Conservation (phyloP, 805 yeast genomes). For the Wickerhamomyces subpelliculosus region DNA sequence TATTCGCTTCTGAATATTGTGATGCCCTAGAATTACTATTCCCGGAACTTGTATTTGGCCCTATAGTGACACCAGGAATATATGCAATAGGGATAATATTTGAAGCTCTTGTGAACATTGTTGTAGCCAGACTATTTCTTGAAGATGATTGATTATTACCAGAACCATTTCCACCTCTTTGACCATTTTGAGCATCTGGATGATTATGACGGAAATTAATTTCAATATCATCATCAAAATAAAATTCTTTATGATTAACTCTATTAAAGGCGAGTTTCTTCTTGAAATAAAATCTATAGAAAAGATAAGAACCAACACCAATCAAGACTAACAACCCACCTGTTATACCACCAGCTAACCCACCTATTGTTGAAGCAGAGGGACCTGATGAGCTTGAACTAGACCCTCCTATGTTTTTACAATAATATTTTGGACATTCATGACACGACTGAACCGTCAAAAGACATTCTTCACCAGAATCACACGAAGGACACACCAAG, state of each 20-base stretch:
- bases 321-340: slow-evolving; percentile 49
- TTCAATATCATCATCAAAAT: slow-evolving; percentile 23
- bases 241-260: slow-evolving; percentile 22
- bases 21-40: slow-evolving; percentile 24
- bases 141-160: no score
- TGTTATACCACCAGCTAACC: slow-evolving; percentile 66
- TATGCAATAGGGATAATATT: slow-evolving; percentile 89
- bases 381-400: slow-evolving; percentile 8
- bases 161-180: no score
- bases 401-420: slow-evolving; percentile 28
- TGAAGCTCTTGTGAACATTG: slow-evolving; percentile 72
- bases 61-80: slow-evolving; percentile 84
- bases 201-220: slow-evolving; percentile 18
- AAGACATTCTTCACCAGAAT: slow-evolving; percentile 44
- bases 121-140: slow-evolving; percentile 40
- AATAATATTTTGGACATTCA: slow-evolving; percentile 48
- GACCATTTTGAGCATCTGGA: slow-evolving; percentile 23
- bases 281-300: slow-evolving; percentile 37
- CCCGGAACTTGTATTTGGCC: slow-evolving; percentile 19
- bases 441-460: slow-evolving; percentile 50
- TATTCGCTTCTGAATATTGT: slow-evolving; percentile 16
- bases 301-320: slow-evolving; percentile 31
- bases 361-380: slow-evolving; percentile 35
- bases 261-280: slow-evolving; percentile 23
- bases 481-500: slow-evolving; percentile 51